These are phyloP conservation scores for Fusarium sp. DNA, from an alignment of 2,329 filamentous ascomycete genomes.

Conservation along the genomic window DNA sequence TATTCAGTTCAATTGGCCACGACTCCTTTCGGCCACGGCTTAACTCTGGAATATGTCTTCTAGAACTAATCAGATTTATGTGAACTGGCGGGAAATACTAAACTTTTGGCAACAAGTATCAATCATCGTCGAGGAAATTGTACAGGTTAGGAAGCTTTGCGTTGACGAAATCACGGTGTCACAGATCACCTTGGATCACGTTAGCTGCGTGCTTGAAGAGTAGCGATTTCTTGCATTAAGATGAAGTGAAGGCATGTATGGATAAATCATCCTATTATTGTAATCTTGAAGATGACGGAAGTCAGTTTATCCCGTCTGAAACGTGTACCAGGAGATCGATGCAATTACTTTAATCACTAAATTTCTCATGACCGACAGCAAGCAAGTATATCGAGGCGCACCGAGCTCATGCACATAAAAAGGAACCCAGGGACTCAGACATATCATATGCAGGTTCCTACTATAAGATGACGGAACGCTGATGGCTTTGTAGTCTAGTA, in stretches of 20 bases:
- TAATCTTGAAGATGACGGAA: too few species aligned
- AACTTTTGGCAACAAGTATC: not conserved
- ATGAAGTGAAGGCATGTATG: fast-evolving
- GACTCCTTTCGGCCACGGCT: too few species aligned
- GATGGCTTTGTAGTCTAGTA: fast-evolving
- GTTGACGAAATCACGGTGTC: fast-evolving
- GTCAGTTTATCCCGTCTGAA: too few species aligned
- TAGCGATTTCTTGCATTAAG: fast-evolving
- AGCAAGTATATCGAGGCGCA: not conserved
- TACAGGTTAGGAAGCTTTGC: not conserved
- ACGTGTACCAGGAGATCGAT: too few species aligned
- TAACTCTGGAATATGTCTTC: too few species aligned
- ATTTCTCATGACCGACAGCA: not conserved
- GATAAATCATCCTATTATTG: too few species aligned
- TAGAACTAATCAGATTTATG: too few species aligned
- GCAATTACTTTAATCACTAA: too few species aligned
- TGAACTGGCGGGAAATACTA: too few species aligned
- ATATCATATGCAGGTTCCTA: too few species aligned
- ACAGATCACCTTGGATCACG: fast-evolving
- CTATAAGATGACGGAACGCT: fast-evolving
- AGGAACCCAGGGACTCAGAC: too few species aligned
- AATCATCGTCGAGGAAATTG: fast-evolving
- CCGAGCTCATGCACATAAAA: fast-evolving
- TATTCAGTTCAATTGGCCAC: too few species aligned
- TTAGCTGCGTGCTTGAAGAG: fast-evolving